Base-by-base conservation (phyloP, 139 green algal genomes). In the Coelastrella sp. region DNA sequence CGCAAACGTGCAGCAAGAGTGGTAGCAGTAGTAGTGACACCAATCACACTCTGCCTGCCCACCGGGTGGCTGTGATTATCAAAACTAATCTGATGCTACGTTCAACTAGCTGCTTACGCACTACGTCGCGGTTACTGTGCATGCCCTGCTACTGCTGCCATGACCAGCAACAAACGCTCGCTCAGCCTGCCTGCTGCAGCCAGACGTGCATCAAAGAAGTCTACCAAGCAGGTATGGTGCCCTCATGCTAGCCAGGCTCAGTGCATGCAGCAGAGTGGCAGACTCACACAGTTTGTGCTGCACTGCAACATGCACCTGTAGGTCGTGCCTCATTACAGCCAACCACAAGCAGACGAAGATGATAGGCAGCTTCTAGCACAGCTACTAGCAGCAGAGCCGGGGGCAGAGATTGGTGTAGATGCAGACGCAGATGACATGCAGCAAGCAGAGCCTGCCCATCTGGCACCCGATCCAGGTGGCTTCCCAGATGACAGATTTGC, bases 141-240 rank as follows among this genome's bases (percentile, higher is more conserved):
- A n/a, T n/a, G 69, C 38, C 57, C 7, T 8, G 37, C 21, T 43
- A 30, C 19, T 66, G 40, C 32, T 27, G 32, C 73, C 73, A 82
- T 82, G 75, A 25, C 53, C 75, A 82, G 30, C 66, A 62, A 15
- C 66, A 62, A 80, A 21, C 38, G 53, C 7, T 59, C 21, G 30
- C 48, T 82, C 9, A 82, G 75, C 53, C 75, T 82, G 51, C 53
- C 75, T 30, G 75, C 75, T 38, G 75, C 75, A n/a, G 53, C 75
- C 50, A 64, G 51, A 60, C 51, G 53, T 15, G 32, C 23, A n/a
- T 71, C 51, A 51, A 82, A 69, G 23, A 71, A 71, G n/a, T 21
- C 75, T 30, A 67, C 48, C 5, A 66, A 40, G 59, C 72, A 80
- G 72, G 72, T 80, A 66, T 40, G 6, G 30, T 32, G 6, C 11